These are phyloP conservation scores for Ottelia alismoides DNA, from an alignment of 106 monocot species.

Conservation along the genomic window DNA sequence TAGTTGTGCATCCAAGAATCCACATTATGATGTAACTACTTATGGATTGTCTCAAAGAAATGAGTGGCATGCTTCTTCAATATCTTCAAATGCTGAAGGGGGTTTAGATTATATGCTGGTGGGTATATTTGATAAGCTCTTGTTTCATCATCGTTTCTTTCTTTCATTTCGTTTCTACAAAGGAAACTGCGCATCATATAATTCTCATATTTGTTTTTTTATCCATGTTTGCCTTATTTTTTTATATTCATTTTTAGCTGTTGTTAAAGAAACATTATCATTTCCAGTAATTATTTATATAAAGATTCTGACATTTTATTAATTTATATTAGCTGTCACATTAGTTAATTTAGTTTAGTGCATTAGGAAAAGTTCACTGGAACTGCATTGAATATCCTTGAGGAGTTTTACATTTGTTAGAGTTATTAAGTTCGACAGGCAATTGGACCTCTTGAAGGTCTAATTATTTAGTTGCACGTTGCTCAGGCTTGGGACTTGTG, in stretches of 20 bases:
- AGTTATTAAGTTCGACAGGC: too few species aligned
- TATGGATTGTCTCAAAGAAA: slow-evolving; percentile 27
- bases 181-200: too few species aligned
- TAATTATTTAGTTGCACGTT: too few species aligned
- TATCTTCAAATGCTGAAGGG: slow-evolving; percentile 22
- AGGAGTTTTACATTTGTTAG: too few species aligned
- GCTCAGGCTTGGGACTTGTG: too few species aligned
- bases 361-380: too few species aligned
- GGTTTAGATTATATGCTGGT: slow-evolving; percentile 32
- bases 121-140: too few species aligned
- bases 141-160: too few species aligned
- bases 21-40: slow-evolving; percentile 15
- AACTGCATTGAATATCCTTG: too few species aligned
- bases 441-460: too few species aligned
- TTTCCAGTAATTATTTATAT: background rate
- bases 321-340: background rate
- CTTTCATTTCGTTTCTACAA: too few species aligned
- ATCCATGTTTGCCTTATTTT: background rate
- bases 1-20: background rate
- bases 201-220: background rate
- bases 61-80: slow-evolving; percentile 36
- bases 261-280: background rate
- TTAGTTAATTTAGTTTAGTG: background rate
- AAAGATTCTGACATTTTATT: background rate
- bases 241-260: background rate